Percentiles rank a stretch among this genome's conserved stretches.
phyloP scores from a whole-genome alignment of 805 yeast genomes.

The Yarrowia sp. region DNA sequence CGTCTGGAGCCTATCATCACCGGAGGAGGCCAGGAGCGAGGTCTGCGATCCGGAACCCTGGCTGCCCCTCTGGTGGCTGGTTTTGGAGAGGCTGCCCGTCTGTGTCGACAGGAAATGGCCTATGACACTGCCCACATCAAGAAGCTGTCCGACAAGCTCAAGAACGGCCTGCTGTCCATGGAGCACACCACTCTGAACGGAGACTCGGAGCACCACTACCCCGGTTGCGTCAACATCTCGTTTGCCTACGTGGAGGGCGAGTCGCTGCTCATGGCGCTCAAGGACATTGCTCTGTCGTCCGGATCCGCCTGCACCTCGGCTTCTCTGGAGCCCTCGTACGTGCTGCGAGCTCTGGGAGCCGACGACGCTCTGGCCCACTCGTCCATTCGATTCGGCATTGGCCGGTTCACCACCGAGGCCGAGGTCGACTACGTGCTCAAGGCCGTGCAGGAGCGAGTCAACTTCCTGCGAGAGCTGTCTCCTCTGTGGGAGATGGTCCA shows the following conservation, averaged over 20 bases:
- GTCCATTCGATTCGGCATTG: slow-evolving; percentile 96
- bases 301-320: slow-evolving; percentile 99
- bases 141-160: slow-evolving; percentile 74
- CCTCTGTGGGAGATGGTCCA: slow-evolving; percentile 99
- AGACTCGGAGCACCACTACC: slow-evolving; percentile 71
- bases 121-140: slow-evolving; percentile 76
- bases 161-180: slow-evolving; percentile 73
- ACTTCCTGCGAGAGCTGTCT: slow-evolving; percentile 86
- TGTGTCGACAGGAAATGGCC: slow-evolving; percentile 74
- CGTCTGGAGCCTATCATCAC: slow-evolving; percentile 92
- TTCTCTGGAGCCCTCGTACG: slow-evolving; percentile 96
- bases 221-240: slow-evolving; percentile 96
- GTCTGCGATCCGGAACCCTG: slow-evolving; percentile 93
- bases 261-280: slow-evolving; percentile 94
- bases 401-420: slow-evolving; percentile 95
- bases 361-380: slow-evolving; percentile 98
- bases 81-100: slow-evolving; percentile 95
- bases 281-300: slow-evolving; percentile 93
- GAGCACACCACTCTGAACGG: slow-evolving; percentile 94
- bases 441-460: slow-evolving; percentile 88
- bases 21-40: slow-evolving; percentile 99
- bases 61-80: slow-evolving; percentile 97
- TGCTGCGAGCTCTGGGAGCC: slow-evolving; percentile 94
- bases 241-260: slow-evolving; percentile 99
- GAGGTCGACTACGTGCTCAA: slow-evolving; percentile 93